Conservation (phyloP, 164 flowering plant genomes). For the Vitis rupestris region DNA sequence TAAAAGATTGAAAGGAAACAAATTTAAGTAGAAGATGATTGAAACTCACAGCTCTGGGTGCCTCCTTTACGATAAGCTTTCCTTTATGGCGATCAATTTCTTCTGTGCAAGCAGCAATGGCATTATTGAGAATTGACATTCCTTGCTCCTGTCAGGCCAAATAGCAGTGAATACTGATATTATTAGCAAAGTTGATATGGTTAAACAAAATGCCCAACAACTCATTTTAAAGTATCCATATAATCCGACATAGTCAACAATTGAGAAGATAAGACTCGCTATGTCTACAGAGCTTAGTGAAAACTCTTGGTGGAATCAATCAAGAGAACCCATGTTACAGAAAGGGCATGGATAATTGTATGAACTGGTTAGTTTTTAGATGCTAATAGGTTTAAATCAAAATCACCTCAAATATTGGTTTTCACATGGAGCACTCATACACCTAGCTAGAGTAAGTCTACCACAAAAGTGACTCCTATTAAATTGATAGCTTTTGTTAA, state of each 20-base stretch:
- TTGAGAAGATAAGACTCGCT: too few species aligned
- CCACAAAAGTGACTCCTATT: too few species aligned
- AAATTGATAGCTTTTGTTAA: too few species aligned
- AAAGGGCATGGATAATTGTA: too few species aligned
- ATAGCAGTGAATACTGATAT: neutral
- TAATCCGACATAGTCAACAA: too few species aligned
- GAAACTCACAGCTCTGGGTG: slow-evolving; percentile 80
- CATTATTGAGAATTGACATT: slow-evolving; percentile 62
- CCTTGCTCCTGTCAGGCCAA: slow-evolving; percentile 78
- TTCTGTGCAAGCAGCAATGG: slow-evolving; percentile 75
- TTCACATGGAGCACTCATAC: neutral
- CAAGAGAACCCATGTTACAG: too few species aligned
- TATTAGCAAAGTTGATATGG: too few species aligned
- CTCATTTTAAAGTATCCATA: neutral
- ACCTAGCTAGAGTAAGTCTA: too few species aligned
- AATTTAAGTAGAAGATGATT: neutral
- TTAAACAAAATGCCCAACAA: neutral
- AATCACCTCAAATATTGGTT: neutral
- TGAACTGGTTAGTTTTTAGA: too few species aligned
- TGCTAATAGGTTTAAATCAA: neutral
- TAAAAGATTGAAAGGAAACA: neutral
- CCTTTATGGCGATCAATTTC: slow-evolving; percentile 80
- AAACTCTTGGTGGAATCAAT: too few species aligned
- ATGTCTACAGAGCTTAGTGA: too few species aligned
- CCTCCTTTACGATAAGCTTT: slow-evolving; percentile 79